Evolutionary conservation across 2,329 filamentous ascomycete species (phyloP).

Genomic region (Xylariaceae sp.): DNA sequence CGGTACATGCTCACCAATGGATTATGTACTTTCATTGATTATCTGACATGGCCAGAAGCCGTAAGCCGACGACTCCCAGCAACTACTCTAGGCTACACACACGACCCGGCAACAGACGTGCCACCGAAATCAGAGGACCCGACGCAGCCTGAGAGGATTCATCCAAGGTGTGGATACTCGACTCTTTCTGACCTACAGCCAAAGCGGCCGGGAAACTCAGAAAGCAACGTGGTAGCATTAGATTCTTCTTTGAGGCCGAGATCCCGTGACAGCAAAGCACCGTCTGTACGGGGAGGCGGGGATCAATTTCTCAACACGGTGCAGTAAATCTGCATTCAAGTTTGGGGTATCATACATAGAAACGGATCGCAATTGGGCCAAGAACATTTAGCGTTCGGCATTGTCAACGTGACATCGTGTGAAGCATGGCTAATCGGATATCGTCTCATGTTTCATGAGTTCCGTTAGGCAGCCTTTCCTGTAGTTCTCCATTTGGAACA

Average conservation of each 20-base stretch:
- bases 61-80: not conserved
- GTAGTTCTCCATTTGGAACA: conserved; percentile 19
- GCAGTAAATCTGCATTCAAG: conserved; percentile 13
- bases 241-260: conserved; percentile 22
- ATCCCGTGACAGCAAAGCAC: conserved; percentile 24
- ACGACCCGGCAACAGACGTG: not conserved
- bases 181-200: not conserved
- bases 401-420: conserved; percentile 4
- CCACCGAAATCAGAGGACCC: not conserved
- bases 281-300: conserved; percentile 4
- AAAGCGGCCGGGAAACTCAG: not conserved
- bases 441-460: conserved; percentile 12
- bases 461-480: conserved; percentile 22
- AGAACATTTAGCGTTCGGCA: not conserved
- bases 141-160: not conserved
- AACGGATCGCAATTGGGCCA: conserved; percentile 7
- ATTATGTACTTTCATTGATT: conserved; percentile 1
- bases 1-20: not conserved
- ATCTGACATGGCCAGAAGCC: conserved; percentile 13
- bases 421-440: conserved; percentile 11
- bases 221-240: not conserved
- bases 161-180: not conserved
- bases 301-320: conserved; percentile 4
- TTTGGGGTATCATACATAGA: conserved; percentile 23
- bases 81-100: not conserved